Evolutionary conservation across 129 eudicot species (phyloP), one percentile per base, ranked within the genome.

Genomic region (Flaveria brownii): DNA sequence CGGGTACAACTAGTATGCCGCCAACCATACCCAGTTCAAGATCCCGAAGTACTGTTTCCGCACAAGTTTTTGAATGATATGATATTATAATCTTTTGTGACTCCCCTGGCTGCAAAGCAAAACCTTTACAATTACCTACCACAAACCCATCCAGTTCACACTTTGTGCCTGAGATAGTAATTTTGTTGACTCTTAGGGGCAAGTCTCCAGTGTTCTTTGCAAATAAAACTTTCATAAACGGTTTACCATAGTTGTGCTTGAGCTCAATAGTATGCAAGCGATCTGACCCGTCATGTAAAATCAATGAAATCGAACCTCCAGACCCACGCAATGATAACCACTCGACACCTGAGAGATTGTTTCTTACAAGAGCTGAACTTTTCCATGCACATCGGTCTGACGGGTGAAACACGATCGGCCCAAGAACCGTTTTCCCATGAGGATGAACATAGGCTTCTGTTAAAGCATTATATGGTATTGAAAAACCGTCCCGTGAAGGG

Each of bases 271-370:
- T 83, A 55, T 74, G 88, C 55, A 87, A 87, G 0, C 83, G 88
- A 72, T 85, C 84, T 3, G 86, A 78, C 36, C 88, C 93, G 18
- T 93, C 91, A 59, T 80, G 85, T 77, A 93, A 80, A 42, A 68
- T 84, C 50, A 93, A 57, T 4, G 96, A 92, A 63, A 80, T 72
- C 41, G 79, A 85, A 7, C 98, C 98, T 50, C 98, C 98, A 61
- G 80, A 84, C 22, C 97, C 98, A 71, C 77, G 89, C 72, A 93
- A 77, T 9, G 91, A 47, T 74, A 93, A 50, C 97, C 89, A 90
- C 85, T 90, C 98, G 5, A 94, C 93, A 65, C 98, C 98, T 22
- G 98, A 91, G 47, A 89, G 88, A 84, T 91, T 91, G 88, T 91
- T 94, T 75, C 97, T 85, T 15, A 91, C 69, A 9, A 94, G 84